Conservation (phyloP, 1,139 yeast genomes). For the Spencermartinsiella ligniputridi region DNA sequence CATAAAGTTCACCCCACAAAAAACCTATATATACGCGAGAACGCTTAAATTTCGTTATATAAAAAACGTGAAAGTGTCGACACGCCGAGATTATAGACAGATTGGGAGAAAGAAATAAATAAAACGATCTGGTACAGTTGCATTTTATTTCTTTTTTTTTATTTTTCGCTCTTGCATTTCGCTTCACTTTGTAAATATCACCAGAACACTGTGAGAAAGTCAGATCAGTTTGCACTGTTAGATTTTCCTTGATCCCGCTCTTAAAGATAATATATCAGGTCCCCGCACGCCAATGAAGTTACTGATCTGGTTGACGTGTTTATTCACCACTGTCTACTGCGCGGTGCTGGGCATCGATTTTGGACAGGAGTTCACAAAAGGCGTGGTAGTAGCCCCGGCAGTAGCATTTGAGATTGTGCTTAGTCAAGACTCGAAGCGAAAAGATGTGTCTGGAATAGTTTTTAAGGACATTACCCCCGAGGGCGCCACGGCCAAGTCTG, state of each 20-base stretch:
- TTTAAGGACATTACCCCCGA: slow-evolving; percentile 40
- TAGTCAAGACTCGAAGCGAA: slow-evolving; percentile 87
- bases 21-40: too few relatives aligned
- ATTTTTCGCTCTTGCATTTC: too few relatives aligned
- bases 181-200: too few relatives aligned
- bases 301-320: slow-evolving; percentile 5
- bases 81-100: too few relatives aligned
- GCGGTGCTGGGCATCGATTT: slow-evolving; percentile 86
- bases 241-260: neutral
- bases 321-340: slow-evolving; percentile 17
- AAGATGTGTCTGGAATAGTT: slow-evolving; percentile 76
- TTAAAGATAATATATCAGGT: neutral
- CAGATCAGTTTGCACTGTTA: too few relatives aligned
- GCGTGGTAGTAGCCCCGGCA: slow-evolving; percentile 87
- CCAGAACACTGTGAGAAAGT: too few relatives aligned
- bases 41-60: too few relatives aligned
- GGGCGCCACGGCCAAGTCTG: slow-evolving; percentile 26
- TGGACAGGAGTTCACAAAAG: slow-evolving; percentile 86
- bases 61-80: too few relatives aligned
- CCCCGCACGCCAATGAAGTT: neutral
- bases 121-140: too few relatives aligned
- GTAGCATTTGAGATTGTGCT: slow-evolving; percentile 81
- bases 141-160: too few relatives aligned
- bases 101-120: too few relatives aligned
- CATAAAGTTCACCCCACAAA: too few relatives aligned